Evolutionary conservation across 2,329 filamentous ascomycete genomes (phyloP).

Genomic region (Trichoderma brevicompactum): DNA sequence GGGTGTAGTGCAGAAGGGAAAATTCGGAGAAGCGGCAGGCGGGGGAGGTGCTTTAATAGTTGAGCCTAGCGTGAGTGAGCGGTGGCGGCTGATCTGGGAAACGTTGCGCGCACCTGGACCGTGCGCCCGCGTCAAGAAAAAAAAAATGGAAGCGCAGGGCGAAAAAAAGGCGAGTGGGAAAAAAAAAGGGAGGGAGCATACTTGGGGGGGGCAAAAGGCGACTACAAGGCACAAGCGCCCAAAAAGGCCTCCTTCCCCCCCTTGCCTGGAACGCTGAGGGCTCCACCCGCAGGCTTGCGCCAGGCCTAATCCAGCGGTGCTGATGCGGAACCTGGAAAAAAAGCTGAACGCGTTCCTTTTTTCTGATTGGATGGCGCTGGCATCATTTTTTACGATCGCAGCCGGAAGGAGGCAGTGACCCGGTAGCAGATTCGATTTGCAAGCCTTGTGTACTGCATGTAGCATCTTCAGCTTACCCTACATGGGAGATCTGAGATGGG

Average conservation of each 20-base stretch:
- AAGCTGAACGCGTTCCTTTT: constrained; percentile 12
- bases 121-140: constrained; percentile 33
- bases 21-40: constrained; percentile 44
- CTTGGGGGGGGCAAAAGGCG: no score
- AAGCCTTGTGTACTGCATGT: not conserved
- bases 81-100: constrained; percentile 46
- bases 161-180: not conserved
- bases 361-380: constrained; percentile 6
- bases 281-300: not conserved
- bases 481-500: constrained; percentile 14
- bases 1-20: constrained; percentile 51
- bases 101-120: constrained; percentile 31
- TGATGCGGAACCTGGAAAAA: constrained; percentile 18
- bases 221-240: no score
- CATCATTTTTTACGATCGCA: constrained; percentile 14
- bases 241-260: not conserved
- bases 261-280: not conserved
- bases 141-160: constrained; percentile 24
- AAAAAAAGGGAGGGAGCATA: not conserved
- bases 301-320: not conserved
- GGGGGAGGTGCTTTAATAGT: constrained; percentile 53
- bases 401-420: not conserved
- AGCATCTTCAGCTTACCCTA: constrained; percentile 14
- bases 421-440: constrained; percentile 19
- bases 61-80: constrained; percentile 38